Evolutionary conservation across 192 early-diverging fungal species (phyloP).

Genomic region (Geosiphon pyriformis): DNA sequence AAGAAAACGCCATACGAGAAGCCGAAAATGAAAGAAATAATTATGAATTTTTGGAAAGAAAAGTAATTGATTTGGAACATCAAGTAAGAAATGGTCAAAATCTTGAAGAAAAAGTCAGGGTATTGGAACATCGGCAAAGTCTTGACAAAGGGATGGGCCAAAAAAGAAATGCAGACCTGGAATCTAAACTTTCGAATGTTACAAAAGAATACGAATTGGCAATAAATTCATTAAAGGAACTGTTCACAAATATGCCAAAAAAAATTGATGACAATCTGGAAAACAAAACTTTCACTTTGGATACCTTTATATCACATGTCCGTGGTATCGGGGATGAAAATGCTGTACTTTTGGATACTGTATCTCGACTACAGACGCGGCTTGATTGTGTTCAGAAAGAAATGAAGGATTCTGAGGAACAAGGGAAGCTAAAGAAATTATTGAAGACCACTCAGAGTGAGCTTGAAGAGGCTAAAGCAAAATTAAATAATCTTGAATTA

Average conservation of each 20-base stretch:
- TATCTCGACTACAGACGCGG: conserved; percentile 12
- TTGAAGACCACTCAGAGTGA: conserved; percentile 20
- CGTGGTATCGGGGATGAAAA: conserved; percentile 19
- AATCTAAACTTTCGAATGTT: conserved; percentile 6
- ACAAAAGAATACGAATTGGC: conserved; percentile 11
- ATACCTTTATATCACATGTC: conserved; percentile 13
- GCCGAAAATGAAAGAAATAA: background rate
- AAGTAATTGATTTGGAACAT: conserved; percentile 1
- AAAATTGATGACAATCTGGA: background rate
- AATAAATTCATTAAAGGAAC: conserved; percentile 1
- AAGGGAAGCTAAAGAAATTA: background rate
- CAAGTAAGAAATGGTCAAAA: conserved; percentile 7
- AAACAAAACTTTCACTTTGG: conserved; percentile 14
- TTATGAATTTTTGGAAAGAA: background rate
- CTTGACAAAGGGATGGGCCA: background rate
- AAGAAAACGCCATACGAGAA: background rate
- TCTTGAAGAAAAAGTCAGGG: conserved; percentile 15
- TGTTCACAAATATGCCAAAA: conserved; percentile 1
- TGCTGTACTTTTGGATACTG: conserved; percentile 5
- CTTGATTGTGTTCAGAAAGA: conserved; percentile 1
- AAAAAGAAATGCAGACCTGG: background rate
- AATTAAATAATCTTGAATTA: conserved; percentile 29
- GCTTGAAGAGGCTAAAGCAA: conserved; percentile 31
- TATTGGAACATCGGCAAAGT: background rate
- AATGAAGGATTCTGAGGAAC: background rate